These are phyloP conservation scores for Fusarium nematophilum DNA, from an alignment of 2,329 filamentous ascomycete genomes.

Conservation along the genomic window DNA sequence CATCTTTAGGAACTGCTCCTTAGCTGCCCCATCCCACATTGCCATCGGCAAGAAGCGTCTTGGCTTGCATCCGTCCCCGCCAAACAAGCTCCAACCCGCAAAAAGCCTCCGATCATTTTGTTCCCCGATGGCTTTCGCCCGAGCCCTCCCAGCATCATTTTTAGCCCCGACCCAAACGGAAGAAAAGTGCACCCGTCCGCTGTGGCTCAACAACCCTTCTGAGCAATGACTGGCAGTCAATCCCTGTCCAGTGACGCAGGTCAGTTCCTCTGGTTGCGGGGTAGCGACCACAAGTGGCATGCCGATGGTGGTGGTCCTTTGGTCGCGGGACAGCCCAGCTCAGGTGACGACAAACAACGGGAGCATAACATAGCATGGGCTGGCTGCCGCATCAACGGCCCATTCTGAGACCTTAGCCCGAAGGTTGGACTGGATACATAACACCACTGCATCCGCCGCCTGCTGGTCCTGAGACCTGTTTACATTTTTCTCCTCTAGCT, in stretches of 20 bases:
- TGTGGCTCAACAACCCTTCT: constrained; percentile 20
- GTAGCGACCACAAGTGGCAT: constrained; percentile 39
- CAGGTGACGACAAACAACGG: constrained; percentile 30
- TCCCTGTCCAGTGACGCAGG: constrained; percentile 41
- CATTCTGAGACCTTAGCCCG: constrained; percentile 39
- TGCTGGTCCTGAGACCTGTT: constrained; percentile 14
- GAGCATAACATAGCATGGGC: constrained; percentile 40
- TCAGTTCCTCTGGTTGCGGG: constrained; percentile 41
- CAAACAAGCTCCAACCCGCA: constrained; percentile 36
- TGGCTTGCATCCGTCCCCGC: constrained; percentile 43
- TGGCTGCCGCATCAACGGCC: constrained; percentile 45
- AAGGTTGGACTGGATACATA: constrained; percentile 36
- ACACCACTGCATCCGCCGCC: constrained; percentile 32
- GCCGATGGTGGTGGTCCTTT: constrained; percentile 12
- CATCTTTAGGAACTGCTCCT: constrained; percentile 17
- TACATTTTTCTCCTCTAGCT: constrained; percentile 15
- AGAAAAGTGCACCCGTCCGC: constrained; percentile 13
- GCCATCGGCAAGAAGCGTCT: constrained; percentile 28
- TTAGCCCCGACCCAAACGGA: constrained; percentile 7
- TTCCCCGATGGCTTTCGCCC: too few species aligned
- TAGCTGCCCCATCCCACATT: constrained; percentile 5
- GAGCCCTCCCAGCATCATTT: neutral
- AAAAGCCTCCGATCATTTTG: neutral
- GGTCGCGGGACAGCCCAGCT: constrained; percentile 35
- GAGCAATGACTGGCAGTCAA: constrained; percentile 31